A percentile compares a stretch with the other conserved stretches of the same genome.
Conservation (phyloP, 2,329 filamentous ascomycete genomes). For the Periconia sp. region DNA sequence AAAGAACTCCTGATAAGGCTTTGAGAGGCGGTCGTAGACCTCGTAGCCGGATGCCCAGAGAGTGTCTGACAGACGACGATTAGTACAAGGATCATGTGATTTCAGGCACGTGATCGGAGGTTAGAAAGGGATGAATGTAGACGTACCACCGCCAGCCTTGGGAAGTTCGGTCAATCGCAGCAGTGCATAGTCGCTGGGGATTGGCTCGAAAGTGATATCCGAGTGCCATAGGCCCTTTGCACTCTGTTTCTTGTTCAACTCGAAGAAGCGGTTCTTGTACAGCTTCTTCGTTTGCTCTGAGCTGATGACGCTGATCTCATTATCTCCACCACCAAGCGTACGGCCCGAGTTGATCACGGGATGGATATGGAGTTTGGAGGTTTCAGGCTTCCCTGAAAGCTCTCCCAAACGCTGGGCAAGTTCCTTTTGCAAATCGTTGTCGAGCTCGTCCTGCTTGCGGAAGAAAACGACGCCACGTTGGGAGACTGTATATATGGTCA, state of each 20-base stretch:
- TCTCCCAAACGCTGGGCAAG: conserved; percentile 59
- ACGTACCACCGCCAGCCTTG: conserved; percentile 48
- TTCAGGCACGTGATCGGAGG: no score
- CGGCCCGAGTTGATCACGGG: conserved; percentile 55
- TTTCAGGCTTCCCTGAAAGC: conserved; percentile 58
- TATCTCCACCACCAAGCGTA: conserved; percentile 42
- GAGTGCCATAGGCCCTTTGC: conserved; percentile 58
- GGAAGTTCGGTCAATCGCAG: conserved; percentile 40
- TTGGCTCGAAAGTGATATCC: conserved; percentile 45
- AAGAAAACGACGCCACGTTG: conserved; percentile 59
- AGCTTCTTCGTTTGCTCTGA: conserved; percentile 38
- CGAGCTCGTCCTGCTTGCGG: conserved; percentile 54
- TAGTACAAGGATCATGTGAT: neutral
- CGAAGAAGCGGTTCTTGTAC: conserved; percentile 28
- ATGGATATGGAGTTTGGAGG: conserved; percentile 63
- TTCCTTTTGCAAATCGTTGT: conserved; percentile 57
- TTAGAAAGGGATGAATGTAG: neutral
- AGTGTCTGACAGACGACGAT: conserved; percentile 21
- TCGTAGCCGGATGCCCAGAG: conserved; percentile 44
- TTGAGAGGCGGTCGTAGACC: conserved; percentile 53
- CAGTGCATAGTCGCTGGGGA: conserved; percentile 43
- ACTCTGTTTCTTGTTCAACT: conserved; percentile 43
- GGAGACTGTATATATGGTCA: conserved; percentile 42
- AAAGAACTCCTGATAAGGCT: conserved; percentile 53
- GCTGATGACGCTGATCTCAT: conserved; percentile 44